A percentile compares a stretch with the other conserved stretches of the same genome.
Evolutionary conservation across 2,329 filamentous ascomycete genomes (phyloP).

Genomic region (Aspergillus sergii): DNA sequence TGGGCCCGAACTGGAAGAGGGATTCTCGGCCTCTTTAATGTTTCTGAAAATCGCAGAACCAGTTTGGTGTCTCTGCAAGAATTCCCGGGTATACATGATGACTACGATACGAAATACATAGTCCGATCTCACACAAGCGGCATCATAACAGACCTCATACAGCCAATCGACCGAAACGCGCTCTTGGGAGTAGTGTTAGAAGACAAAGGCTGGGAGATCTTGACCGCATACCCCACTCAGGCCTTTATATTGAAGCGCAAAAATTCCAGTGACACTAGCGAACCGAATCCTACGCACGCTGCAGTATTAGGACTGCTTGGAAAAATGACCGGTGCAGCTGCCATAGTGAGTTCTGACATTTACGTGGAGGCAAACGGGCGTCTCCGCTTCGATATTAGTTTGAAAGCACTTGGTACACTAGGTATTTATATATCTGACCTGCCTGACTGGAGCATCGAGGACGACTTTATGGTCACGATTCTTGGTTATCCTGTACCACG

Average conservation of each 20-base stretch:
- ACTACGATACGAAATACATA: conserved; percentile 62
- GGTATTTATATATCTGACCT: conserved; percentile 78
- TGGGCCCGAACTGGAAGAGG: conserved; percentile 68
- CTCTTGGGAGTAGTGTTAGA: conserved; percentile 66
- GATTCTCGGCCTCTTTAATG: conserved; percentile 84
- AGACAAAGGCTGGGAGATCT: conserved; percentile 74
- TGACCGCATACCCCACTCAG: conserved; percentile 71
- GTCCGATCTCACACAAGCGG: conserved; percentile 73
- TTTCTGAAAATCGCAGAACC: conserved; percentile 62
- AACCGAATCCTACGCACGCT: conserved; percentile 43
- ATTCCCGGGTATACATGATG: conserved; percentile 69
- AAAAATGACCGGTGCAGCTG: conserved; percentile 89
- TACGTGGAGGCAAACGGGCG: conserved; percentile 61
- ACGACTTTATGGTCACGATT: conserved; percentile 74
- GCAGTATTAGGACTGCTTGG: conserved; percentile 76
- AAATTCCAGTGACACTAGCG: conserved; percentile 16
- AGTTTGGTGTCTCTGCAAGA: conserved; percentile 71
- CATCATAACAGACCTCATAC: conserved; percentile 52
- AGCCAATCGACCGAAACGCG: conserved; percentile 35
- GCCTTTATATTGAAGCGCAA: conserved; percentile 49
- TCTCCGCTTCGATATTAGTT: conserved; percentile 65
- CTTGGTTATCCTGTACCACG: conserved; percentile 70
- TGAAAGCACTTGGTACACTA: conserved; percentile 75
- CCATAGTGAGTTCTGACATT: conserved; percentile 66
- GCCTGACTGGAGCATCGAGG: conserved; percentile 59